Base-by-base conservation (phyloP, 2,329 filamentous ascomycete genomes). In the Alternaria triticina region DNA sequence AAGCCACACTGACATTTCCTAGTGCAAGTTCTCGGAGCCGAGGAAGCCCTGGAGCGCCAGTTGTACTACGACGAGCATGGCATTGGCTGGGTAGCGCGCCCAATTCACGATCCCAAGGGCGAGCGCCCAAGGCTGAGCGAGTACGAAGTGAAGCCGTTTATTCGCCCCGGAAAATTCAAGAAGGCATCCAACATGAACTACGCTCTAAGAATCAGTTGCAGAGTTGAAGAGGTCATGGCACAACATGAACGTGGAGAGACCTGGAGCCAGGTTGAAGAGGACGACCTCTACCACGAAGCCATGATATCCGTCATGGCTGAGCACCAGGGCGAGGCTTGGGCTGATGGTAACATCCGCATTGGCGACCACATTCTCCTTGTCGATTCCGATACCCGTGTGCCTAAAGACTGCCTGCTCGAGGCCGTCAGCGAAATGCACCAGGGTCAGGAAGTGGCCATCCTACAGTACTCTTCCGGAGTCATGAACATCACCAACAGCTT, bases 341-440 rank as follows among this genome's bases (percentile, higher is more conserved):
- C 92, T 17, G 92, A 93, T 75, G 93, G 93, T 65, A 94, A 96
- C 79, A 90, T 97, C 70, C 91, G 93, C 55, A 84, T 96, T 22
- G 93, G 93, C 59, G 93, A 96, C 80, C 94, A 94, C 79, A 92
- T 94, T 63, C 83, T 92, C 30, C 82, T 94, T 63, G 91, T 78
- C n/a, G 76, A 79, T 45, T 75, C 74, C 3, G 74, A 76, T 30
- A 74, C 71, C 12, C 75, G 76, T 59, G 75, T 79, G 9, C 92
- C 92, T 1, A 82, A 85, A 43, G 92, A 94, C 78, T 95, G 92
- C 73, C 84, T 95, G 64, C 84, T 94, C 6, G 91, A 94, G 73
- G 91, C 91, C 45, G 91, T 92, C 50, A 92, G 89, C 54, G 92
- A 95, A 74, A 93, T 94, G 91, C 90, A 94, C 74, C 89, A 90